phyloP scores from a whole-genome alignment of 352 stramenopile species.

The Globisporangium emineosum region DNA sequence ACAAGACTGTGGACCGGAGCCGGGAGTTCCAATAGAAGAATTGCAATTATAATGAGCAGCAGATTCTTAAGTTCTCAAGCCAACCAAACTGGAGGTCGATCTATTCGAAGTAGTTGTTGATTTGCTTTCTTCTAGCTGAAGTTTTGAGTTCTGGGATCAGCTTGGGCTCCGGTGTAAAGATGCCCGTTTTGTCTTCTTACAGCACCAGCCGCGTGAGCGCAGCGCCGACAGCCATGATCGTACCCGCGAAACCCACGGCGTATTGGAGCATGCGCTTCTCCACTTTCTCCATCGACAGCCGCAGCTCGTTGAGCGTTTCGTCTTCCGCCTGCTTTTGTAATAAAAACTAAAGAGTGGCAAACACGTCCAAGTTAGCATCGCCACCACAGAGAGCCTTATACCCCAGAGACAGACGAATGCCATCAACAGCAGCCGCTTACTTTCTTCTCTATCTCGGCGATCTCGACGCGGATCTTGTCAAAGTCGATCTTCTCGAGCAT shows the following conservation, averaged over 20 bases:
- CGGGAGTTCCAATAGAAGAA: slow-evolving; percentile 31
- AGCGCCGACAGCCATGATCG: slow-evolving; percentile 83
- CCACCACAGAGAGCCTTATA: no score
- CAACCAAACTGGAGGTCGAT: neutral
- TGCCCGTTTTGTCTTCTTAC: slow-evolving; percentile 22
- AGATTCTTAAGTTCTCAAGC: neutral
- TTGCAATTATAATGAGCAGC: neutral
- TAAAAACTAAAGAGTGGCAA: slow-evolving; percentile 41
- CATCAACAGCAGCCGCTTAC: slow-evolving; percentile 3
- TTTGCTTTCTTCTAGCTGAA: neutral
- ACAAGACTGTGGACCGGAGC: slow-evolving; percentile 40
- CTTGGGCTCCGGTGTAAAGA: neutral
- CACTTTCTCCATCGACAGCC: slow-evolving; percentile 86
- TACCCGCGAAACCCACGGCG: slow-evolving; percentile 81
- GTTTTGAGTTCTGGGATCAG: neutral
- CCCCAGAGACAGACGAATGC: no score
- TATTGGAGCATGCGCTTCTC: slow-evolving; percentile 90
- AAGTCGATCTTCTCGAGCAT: slow-evolving; percentile 91
- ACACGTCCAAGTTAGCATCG: no score
- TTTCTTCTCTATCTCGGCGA: slow-evolving; percentile 85
- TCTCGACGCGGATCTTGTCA: slow-evolving; percentile 87
- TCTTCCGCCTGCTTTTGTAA: slow-evolving; percentile 88
- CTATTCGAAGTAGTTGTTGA: no score
- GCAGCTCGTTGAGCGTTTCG: slow-evolving; percentile 82
- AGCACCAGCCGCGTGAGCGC: slow-evolving; percentile 73